Base-by-base conservation (phyloP, 2,329 filamentous ascomycete species). In the Fusarium sp. region DNA sequence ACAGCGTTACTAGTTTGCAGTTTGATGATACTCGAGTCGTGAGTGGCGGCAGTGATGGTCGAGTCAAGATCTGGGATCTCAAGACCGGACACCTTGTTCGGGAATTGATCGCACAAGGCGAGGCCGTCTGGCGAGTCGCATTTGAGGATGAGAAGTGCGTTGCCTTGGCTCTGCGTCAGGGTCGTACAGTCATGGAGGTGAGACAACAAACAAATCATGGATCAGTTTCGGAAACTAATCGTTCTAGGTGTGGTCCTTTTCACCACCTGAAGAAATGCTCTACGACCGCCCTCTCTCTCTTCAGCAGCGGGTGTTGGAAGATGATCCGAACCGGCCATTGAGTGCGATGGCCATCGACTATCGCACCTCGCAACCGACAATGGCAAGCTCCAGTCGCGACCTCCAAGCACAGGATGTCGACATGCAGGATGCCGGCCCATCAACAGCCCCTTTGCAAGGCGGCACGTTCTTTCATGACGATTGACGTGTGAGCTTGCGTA, bases 111-210 rank as follows among this genome's bases (percentile, higher is more conserved):
- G 92, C 93, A 22, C 95, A 96, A 63, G 95, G 96, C 1, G 96
- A 99, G 80, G 95, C 96, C 18, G 97, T 99, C 0, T 99, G 97
- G 97, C 90, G 97, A 69, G 96, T 99, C 37, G 97, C 97, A 0
- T 99, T 99, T 82, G 97, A 99, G 81, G 96, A 98, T 75, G 97
- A 99, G 84, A 98, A 98, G 83, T 97, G 96, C 68, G 96, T 99
- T 33, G 96, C 98, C 35, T 94, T 99, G 88, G 97, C 97, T 10
- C 93, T 95, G 78, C 90, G 96, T 69, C 91, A 91, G 62, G 92
- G 92, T 65, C 92, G 95, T 72, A 98, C 97, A 0, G 93, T 98
- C 72, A 99, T 99, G 97, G 97, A 99, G 92, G 96, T 97, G 85
- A 86, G 92, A 57, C n/a, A 59, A n/a, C 14, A n/a, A 61, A 24